A percentile compares a stretch with the other conserved stretches of the same genome.
Evolutionary conservation across 495 filamentous ascomycete genomes (phyloP).

Genomic region (Aspergillus mulundensis): DNA sequence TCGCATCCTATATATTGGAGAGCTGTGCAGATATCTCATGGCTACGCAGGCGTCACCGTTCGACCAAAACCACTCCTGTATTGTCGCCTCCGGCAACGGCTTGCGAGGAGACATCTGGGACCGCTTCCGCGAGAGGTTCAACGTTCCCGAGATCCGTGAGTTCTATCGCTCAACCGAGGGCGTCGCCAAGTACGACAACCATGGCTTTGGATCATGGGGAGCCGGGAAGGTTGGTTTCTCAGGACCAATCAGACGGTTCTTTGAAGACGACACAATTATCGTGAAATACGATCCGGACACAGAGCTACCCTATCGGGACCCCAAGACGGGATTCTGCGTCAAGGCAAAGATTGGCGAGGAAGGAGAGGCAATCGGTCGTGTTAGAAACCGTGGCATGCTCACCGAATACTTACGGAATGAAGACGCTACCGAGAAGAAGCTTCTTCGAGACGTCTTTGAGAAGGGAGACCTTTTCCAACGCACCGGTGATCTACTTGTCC

Average conservation of each 20-base stretch:
- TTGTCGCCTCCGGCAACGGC: slow-evolving; percentile 81
- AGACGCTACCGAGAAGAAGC: slow-evolving; percentile 69
- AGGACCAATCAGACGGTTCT: slow-evolving; percentile 55
- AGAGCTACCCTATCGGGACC: slow-evolving; percentile 65
- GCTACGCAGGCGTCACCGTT: slow-evolving; percentile 66
- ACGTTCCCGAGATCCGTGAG: slow-evolving; percentile 73
- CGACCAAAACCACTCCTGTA: slow-evolving; percentile 70
- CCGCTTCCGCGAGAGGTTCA: slow-evolving; percentile 77
- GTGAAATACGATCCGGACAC: slow-evolving; percentile 71
- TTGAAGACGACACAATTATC: slow-evolving; percentile 54
- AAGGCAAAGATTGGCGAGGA: slow-evolving; percentile 55
- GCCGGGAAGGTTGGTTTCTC: slow-evolving; percentile 77
- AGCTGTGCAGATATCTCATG: slow-evolving; percentile 87
- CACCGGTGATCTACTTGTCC: slow-evolving; percentile 76
- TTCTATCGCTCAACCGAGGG: slow-evolving; percentile 92
- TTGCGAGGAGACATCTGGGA: slow-evolving; percentile 91
- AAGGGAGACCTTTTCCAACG: slow-evolving; percentile 85
- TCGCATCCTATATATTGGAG: slow-evolving; percentile 89
- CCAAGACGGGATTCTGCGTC: slow-evolving; percentile 67
- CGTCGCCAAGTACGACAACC: slow-evolving; percentile 66
- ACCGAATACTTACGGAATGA: slow-evolving; percentile 82
- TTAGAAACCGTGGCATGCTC: slow-evolving; percentile 58
- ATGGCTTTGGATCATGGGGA: slow-evolving; percentile 65
- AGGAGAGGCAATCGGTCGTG: slow-evolving; percentile 74
- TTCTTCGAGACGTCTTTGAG: slow-evolving; percentile 70